phyloP scores from a whole-genome alignment of 805 yeast species.

The Candida adriatica region DNA sequence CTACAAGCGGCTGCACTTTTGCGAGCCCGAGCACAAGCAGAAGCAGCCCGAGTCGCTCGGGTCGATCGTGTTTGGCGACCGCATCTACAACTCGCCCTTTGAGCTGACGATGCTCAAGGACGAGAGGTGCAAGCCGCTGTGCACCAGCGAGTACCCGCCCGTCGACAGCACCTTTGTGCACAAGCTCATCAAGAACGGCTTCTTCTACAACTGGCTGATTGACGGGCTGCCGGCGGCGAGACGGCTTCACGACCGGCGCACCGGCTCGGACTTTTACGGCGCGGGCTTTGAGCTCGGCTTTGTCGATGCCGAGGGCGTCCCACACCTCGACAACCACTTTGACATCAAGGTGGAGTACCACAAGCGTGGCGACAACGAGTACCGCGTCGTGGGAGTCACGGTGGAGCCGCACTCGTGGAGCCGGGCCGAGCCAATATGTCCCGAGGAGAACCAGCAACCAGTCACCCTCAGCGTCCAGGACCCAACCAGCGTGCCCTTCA shows the following conservation, averaged over 20 bases:
- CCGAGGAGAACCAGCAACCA: conserved; percentile 28
- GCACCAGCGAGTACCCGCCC: conserved; percentile 51
- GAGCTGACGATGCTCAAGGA: conserved; percentile 71
- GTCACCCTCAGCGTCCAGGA: conserved; percentile 42
- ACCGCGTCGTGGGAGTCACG: conserved; percentile 86
- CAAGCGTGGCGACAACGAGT: conserved; percentile 54
- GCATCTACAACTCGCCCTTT: conserved; percentile 91
- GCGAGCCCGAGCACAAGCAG: conserved; percentile 47
- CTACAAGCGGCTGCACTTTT: conserved; percentile 75
- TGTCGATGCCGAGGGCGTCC: conserved; percentile 47
- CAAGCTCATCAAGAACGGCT: conserved; percentile 74
- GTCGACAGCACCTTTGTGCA: conserved; percentile 71
- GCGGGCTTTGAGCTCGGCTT: conserved; percentile 77
- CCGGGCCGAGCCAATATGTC: conserved; percentile 31
- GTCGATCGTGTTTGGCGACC: conserved; percentile 89
- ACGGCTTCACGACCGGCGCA: conserved; percentile 45
- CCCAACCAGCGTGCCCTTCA: conserved; percentile 58
- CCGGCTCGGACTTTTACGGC: conserved; percentile 60
- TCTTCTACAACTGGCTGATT: conserved; percentile 84
- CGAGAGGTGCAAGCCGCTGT: conserved; percentile 59
- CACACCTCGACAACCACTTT: conserved; percentile 75
- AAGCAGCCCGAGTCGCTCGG: conserved; percentile 89
- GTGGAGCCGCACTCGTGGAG: conserved; percentile 62
- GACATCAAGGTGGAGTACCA: conserved; percentile 80
- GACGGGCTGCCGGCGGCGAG: conserved; percentile 95